A percentile compares a stretch with the other conserved stretches of the same genome.
phyloP scores from a whole-genome alignment of 257 asterid genomes.

The Coffea eugenioides region DNA sequence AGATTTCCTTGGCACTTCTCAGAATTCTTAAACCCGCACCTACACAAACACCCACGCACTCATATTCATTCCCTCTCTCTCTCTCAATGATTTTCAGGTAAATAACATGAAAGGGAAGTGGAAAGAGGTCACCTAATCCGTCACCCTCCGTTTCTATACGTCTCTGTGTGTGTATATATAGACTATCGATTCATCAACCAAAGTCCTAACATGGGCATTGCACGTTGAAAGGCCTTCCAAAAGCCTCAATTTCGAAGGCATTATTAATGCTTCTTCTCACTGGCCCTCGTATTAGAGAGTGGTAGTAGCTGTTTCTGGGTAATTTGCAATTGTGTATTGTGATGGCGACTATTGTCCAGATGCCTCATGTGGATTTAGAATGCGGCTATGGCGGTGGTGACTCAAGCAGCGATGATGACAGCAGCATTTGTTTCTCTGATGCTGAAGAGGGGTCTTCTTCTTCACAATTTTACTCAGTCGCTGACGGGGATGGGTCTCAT shows the following conservation, averaged over 20 bases:
- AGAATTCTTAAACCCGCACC: background rate
- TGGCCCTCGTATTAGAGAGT: background rate
- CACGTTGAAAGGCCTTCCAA: background rate
- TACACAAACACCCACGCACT: background rate
- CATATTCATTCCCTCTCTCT: slow-evolving; percentile 1
- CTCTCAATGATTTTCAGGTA: slow-evolving; percentile 12
- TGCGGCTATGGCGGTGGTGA: slow-evolving; percentile 50
- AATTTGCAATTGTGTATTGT: background rate
- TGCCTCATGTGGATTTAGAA: slow-evolving; percentile 64
- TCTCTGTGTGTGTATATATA: background rate
- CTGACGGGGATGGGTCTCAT: slow-evolving; percentile 69
- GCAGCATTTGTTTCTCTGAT: slow-evolving; percentile 71
- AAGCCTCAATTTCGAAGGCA: slow-evolving; percentile 21
- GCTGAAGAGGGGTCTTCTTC: slow-evolving; percentile 68
- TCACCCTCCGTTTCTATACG: background rate
- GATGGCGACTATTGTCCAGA: slow-evolving; percentile 39
- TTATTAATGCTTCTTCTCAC: slow-evolving; percentile 14
- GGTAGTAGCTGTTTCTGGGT: slow-evolving; percentile 23
- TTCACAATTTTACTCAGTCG: slow-evolving; percentile 79
- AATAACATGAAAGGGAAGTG: slow-evolving; percentile 29
- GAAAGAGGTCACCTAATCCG: slow-evolving; percentile 52
- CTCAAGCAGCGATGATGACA: slow-evolving; percentile 32
- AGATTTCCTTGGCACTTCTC: slow-evolving; percentile 23
- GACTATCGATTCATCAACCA: background rate
- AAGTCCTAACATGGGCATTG: background rate